These are phyloP conservation scores for Coprinellus micaceus DNA, from an alignment of 768 basidiomycete genomes.

Conservation along the genomic window DNA sequence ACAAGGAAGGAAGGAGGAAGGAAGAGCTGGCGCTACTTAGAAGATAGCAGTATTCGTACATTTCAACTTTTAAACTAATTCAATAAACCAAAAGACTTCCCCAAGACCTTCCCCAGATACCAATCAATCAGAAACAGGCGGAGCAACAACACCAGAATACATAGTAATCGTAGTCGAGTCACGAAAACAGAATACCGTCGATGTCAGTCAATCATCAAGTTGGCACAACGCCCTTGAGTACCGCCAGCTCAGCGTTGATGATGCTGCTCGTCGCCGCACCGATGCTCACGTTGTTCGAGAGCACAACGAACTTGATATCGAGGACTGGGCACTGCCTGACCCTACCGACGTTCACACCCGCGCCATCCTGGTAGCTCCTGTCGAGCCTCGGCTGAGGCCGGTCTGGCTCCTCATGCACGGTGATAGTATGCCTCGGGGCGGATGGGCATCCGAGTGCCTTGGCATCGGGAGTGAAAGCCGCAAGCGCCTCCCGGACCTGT, in stretches of 20 bases:
- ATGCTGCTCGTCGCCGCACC: constrained; percentile 96
- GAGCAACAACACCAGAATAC: too few relatives aligned
- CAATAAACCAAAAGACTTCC: background rate
- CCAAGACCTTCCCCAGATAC: background rate
- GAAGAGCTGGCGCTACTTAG: too few relatives aligned
- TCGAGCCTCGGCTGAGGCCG: constrained; percentile 94
- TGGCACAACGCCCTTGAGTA: constrained; percentile 58
- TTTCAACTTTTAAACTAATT: background rate
- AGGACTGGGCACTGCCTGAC: constrained; percentile 88
- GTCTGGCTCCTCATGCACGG: constrained; percentile 90
- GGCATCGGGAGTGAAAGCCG: constrained; percentile 70
- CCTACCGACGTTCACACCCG: constrained; percentile 87
- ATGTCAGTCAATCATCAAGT: too few relatives aligned
- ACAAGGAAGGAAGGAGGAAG: too few relatives aligned
- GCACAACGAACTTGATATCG: constrained; percentile 92
- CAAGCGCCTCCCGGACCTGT: constrained; percentile 80
- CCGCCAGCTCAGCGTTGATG: constrained; percentile 96
- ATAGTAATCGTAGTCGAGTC: too few relatives aligned
- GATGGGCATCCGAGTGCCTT: constrained; percentile 76
- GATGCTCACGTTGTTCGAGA: constrained; percentile 91
- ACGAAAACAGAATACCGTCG: too few relatives aligned
- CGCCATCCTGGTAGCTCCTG: constrained; percentile 84
- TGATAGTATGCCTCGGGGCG: constrained; percentile 79
- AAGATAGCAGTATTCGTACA: background rate
- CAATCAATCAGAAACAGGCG: too few relatives aligned